Conservation (phyloP, 192 early-diverging fungal species). For the Coemansia sp. region DNA sequence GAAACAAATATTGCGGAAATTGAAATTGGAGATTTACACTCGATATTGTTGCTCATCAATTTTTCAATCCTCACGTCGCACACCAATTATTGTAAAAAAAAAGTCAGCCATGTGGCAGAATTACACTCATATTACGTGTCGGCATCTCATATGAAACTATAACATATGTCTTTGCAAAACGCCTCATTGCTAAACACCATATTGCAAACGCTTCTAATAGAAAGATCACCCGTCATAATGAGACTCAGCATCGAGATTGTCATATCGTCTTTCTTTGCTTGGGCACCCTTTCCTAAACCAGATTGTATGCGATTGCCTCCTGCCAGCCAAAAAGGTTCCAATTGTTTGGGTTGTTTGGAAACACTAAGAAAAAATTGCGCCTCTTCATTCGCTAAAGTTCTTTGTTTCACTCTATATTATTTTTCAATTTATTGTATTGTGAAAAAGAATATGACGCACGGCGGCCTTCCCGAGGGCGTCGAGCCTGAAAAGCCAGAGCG, state of each 20-base stretch:
- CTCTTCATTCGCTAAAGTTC: background rate
- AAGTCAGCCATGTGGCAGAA: too few relatives aligned
- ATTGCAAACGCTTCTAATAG: too few relatives aligned
- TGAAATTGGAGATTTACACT: too few relatives aligned
- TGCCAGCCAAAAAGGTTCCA: background rate
- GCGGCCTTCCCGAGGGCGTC: background rate
- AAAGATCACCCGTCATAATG: too few relatives aligned
- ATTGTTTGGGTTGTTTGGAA: background rate
- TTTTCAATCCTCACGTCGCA: too few relatives aligned
- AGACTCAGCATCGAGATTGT: background rate
- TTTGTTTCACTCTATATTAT: background rate
- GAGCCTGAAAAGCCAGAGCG: constrained; percentile 7
- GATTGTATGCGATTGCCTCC: background rate
- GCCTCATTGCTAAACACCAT: too few relatives aligned
- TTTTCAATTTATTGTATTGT: background rate
- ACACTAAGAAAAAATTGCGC: background rate
- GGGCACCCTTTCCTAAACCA: background rate
- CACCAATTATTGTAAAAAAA: too few relatives aligned
- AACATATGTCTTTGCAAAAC: too few relatives aligned
- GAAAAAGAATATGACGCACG: background rate
- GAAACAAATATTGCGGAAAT: too few relatives aligned
- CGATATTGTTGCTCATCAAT: too few relatives aligned
- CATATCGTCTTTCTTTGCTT: background rate
- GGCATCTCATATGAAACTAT: too few relatives aligned
- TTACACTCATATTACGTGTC: too few relatives aligned